Conservation (phyloP, 2,329 filamentous ascomycete species). For the Ophioceras dolichostomum region DNA sequence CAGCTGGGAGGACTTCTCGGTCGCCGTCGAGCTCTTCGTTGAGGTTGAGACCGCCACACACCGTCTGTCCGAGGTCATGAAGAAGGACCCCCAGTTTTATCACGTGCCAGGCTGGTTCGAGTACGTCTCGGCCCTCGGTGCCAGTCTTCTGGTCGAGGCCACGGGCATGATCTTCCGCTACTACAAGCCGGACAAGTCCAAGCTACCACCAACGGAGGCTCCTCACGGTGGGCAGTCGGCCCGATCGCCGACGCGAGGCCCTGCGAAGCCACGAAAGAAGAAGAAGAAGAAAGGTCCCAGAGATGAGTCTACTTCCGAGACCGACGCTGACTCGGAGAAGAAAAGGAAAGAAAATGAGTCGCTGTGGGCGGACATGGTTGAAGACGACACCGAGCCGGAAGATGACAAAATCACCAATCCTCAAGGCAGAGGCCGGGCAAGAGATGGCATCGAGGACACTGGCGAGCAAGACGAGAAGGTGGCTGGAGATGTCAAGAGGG, state of each 20-base stretch:
- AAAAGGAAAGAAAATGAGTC: not conserved
- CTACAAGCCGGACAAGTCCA: conserved; percentile 5
- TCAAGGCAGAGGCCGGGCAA: too few relatives aligned
- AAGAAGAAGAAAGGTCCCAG: not conserved
- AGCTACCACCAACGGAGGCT: not conserved
- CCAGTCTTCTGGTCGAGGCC: conserved; percentile 20
- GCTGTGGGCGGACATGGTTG: not conserved
- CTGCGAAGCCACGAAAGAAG: not conserved
- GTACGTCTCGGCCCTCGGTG: conserved; percentile 20
- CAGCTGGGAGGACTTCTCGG: conserved; percentile 22
- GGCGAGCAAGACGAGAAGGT: not conserved
- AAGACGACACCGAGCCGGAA: too few relatives aligned
- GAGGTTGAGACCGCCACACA: conserved; percentile 23
- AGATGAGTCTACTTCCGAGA: not conserved
- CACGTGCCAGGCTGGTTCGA: conserved; percentile 19
- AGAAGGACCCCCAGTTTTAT: conserved; percentile 12
- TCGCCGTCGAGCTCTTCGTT: conserved; percentile 23
- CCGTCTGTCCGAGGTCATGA: conserved; percentile 21
- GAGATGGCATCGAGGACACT: too few relatives aligned
- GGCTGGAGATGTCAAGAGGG: not conserved
- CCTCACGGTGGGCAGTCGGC: not conserved
- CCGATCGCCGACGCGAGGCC: not conserved
- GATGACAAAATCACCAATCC: too few relatives aligned
- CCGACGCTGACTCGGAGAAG: not conserved
- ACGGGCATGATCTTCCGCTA: conserved; percentile 18